Evolutionary conservation across 495 filamentous ascomycete species (phyloP).

Genomic region (Hypoxylon trugodes): DNA sequence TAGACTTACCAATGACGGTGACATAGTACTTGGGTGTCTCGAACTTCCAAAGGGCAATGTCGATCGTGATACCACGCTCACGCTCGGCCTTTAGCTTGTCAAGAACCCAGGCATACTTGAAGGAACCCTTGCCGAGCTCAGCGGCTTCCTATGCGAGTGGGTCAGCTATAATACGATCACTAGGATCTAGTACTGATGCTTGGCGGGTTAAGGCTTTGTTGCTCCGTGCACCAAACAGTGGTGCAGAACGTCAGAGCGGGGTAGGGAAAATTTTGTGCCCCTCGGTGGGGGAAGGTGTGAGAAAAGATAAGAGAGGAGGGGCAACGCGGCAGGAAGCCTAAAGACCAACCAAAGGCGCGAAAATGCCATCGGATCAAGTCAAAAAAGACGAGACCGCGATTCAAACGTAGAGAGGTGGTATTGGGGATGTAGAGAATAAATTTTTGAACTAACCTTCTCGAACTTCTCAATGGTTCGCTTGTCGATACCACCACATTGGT

Average conservation of each 20-base stretch:
- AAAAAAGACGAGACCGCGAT: slow-evolving; percentile 4
- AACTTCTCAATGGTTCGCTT: slow-evolving; percentile 99
- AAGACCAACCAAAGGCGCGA: slow-evolving; percentile 17
- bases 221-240: slow-evolving; percentile 45
- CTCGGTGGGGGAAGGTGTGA: slow-evolving; percentile 41
- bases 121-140: slow-evolving; percentile 99
- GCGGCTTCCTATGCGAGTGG: slow-evolving; percentile 81
- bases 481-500: slow-evolving; percentile 99
- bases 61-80: slow-evolving; percentile 99
- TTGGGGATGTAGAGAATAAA: slow-evolving; percentile 17
- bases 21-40: slow-evolving; percentile 98
- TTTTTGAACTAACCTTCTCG: slow-evolving; percentile 83
- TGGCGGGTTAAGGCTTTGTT: slow-evolving; percentile 29
- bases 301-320: slow-evolving; percentile 26
- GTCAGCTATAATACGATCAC: slow-evolving; percentile 38
- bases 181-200: neutral
- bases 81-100: slow-evolving; percentile 99
- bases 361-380: slow-evolving; percentile 20
- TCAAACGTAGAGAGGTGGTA: neutral
- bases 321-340: slow-evolving; percentile 43
- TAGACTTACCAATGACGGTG: slow-evolving; percentile 91
- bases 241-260: slow-evolving; percentile 43
- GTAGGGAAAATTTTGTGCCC: slow-evolving; percentile 48
- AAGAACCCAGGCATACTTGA: slow-evolving; percentile 99
- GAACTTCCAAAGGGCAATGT: slow-evolving; percentile 99